Evolutionary conservation across 352 stramenopile species (phyloP).

Genomic region (Globisporangium megalacanthum): DNA sequence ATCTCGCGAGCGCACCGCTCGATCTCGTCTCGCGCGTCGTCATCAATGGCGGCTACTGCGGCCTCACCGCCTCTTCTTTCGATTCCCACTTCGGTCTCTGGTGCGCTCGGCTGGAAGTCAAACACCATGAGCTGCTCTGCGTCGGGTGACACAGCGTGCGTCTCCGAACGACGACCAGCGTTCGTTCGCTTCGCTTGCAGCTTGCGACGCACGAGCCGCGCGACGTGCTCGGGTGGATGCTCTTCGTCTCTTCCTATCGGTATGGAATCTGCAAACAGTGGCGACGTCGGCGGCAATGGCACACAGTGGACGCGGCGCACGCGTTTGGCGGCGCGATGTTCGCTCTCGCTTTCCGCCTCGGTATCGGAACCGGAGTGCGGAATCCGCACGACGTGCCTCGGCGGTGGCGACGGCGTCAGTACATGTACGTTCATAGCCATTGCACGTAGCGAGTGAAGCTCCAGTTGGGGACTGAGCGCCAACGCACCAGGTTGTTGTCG

Average conservation of each 20-base stretch:
- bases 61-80: neutral
- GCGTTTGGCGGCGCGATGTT: neutral
- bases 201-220: conserved; percentile 9
- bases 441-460: no score
- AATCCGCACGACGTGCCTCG: no score
- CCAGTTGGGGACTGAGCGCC: no score
- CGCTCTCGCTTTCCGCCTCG: neutral
- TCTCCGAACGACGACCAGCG: neutral
- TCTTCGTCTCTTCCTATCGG: neutral
- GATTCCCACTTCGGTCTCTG: neutral
- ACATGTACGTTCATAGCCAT: neutral
- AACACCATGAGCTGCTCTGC: conserved; percentile 1
- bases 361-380: conserved; percentile 1
- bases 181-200: conserved; percentile 4
- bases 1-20: conserved; percentile 1
- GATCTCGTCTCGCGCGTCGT: neutral
- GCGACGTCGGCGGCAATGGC: neutral
- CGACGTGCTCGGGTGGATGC: conserved; percentile 1
- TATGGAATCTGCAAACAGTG: neutral
- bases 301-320: conserved; percentile 5
- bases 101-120: conserved; percentile 5
- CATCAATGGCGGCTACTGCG: neutral
- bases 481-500: no score
- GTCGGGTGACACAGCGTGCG: neutral
- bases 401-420: neutral